phyloP scores from a whole-genome alignment of 1,139 yeast species.

The Saccharomyces hybrid region DNA sequence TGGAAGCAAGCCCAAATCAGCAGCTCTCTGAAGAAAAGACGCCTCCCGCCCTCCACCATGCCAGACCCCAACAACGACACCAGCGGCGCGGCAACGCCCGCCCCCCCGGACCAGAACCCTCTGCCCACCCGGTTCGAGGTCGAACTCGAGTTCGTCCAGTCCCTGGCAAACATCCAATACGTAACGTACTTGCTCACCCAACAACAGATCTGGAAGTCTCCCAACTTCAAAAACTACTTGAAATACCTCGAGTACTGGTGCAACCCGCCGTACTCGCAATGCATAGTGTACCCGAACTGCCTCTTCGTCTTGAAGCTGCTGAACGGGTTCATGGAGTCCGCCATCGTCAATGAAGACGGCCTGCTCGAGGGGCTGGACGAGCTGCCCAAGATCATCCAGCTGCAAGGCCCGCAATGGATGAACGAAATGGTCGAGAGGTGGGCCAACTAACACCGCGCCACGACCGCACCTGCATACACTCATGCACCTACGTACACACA shows the following conservation, averaged over 20 bases:
- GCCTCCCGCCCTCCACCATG: background rate
- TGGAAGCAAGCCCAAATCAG: background rate
- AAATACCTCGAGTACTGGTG: constrained; percentile 65
- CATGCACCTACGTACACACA: background rate
- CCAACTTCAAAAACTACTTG: constrained; percentile 48
- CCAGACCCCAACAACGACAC: background rate
- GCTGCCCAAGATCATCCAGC: constrained; percentile 46
- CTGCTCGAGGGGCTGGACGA: constrained; percentile 37
- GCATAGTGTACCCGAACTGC: constrained; percentile 64
- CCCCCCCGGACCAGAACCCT: background rate
- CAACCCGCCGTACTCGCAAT: constrained; percentile 54
- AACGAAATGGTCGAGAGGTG: constrained; percentile 75
- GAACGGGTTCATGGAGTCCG: constrained; percentile 33
- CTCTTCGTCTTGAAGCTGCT: constrained; percentile 52
- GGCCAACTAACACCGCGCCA: constrained; percentile 33
- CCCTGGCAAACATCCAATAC: constrained; percentile 66
- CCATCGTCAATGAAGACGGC: constrained; percentile 27
- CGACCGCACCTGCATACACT: background rate
- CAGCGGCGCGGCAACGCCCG: background rate
- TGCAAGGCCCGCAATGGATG: constrained; percentile 56
- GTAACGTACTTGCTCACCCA: constrained; percentile 50
- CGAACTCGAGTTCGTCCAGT: constrained; percentile 73
- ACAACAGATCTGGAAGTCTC: constrained; percentile 38
- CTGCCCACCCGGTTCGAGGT: constrained; percentile 67
- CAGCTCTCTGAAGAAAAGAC: background rate